These are phyloP conservation scores for Gaertneriomyces sp. DNA, from an alignment of 192 early-diverging fungal species.

Conservation along the genomic window DNA sequence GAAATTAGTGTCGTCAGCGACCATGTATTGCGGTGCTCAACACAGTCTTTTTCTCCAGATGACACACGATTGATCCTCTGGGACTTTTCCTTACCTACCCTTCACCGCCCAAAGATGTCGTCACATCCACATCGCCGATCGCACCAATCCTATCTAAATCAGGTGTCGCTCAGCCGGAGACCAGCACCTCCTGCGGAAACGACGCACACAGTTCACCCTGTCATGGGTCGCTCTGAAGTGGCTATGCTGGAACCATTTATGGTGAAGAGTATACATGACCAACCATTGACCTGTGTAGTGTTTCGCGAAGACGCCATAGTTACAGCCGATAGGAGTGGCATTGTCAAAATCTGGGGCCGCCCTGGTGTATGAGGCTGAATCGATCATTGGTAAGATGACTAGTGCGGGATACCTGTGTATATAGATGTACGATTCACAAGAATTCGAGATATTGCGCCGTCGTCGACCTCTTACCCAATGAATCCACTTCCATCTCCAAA, in stretches of 20 bases:
- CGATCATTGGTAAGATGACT: no score
- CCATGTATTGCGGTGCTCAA: background rate
- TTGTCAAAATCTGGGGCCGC: conserved; percentile 69
- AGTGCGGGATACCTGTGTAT: no score
- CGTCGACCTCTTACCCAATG: no score
- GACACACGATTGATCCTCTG: conserved; percentile 83
- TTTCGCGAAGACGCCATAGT: conserved; percentile 71
- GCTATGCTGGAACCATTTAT: conserved; percentile 70
- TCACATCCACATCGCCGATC: background rate
- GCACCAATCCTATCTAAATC: background rate
- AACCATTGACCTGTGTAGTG: conserved; percentile 57
- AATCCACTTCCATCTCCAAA: no score
- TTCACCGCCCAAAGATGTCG: conserved; percentile 69
- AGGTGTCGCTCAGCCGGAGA: conserved; percentile 1
- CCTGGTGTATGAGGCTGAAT: conserved; percentile 30
- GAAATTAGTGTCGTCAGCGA: background rate
- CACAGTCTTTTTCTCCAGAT: conserved; percentile 39
- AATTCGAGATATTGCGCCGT: no score
- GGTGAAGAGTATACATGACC: conserved; percentile 60
- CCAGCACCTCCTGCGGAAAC: conserved; percentile 17
- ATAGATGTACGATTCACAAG: no score
- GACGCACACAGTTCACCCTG: conserved; percentile 33
- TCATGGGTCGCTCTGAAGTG: conserved; percentile 47
- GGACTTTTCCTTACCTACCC: conserved; percentile 81
- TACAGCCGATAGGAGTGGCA: conserved; percentile 70